Evolutionary conservation across 139 green algal species (phyloP), one percentile per base, ranked within the genome.

Genomic region (Picochlorum sp.): DNA sequence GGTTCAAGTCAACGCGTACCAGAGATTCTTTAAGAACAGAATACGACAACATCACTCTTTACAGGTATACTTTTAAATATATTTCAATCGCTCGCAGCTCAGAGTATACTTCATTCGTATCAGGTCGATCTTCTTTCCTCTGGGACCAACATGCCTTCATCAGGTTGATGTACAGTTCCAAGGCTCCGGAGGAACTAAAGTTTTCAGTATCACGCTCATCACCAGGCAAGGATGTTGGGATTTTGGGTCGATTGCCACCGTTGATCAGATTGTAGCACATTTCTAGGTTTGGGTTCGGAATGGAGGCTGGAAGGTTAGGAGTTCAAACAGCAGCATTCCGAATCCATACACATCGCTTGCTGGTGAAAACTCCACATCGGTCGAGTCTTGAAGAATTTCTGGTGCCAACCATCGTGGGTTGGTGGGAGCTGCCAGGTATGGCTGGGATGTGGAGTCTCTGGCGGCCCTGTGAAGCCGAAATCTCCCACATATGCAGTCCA

Each of bases 61-160:
- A 26, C 18, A 54, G 47, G 13, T 26, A 26, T 21, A 20, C 4
- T 20, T 26, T 21, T 21, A 54, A 54, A 21, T 26, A 54, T 54
- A 7, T 54, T 20, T 54, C 16, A 54, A 54, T 54, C 3, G 18
- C 47, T 54, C n/a, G 16, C 6, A 73, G 28, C 23, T 61, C 26
- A 24, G 41, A 20, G 10, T 83, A 73, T 6, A 88, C 41, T 8
- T 79, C 51, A 60, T 87, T 79, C 69, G 88, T 88, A 14, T 56
- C 61, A 3, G 83, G 83, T 28, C 83, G 63, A 45, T 71, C 52
- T n/a, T 28, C 49, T 3, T 66, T 55, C 3, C 75, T 28, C 56
- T 74, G 68, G 50, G 32, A 18, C 61, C 61, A 66, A 45, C 61
- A 66, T 56, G 37, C 32, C n/a, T 66, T 56, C 61, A 66, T 66